phyloP scores from a whole-genome alignment of 2,329 filamentous ascomycete genomes.

The Sclerotinia glacialis region DNA sequence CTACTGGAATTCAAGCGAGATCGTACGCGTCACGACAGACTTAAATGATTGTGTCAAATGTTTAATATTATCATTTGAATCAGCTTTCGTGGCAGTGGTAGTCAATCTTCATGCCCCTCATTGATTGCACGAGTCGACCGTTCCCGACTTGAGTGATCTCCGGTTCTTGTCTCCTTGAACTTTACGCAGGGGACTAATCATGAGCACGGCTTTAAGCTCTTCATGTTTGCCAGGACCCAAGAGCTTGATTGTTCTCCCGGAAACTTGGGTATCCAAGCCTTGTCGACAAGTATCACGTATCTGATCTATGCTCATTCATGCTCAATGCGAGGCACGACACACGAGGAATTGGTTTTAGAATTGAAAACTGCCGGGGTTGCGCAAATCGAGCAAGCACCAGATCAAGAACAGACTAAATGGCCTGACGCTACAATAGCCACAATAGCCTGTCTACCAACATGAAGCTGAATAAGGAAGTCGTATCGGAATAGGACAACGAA shows the following conservation, averaged over 20 bases:
- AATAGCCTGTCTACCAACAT: not conserved
- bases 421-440: not conserved
- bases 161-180: too few relatives aligned
- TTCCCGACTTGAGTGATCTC: not conserved
- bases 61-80: too few relatives aligned
- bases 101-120: not conserved
- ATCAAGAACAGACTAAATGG: not conserved
- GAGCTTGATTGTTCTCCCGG: not conserved
- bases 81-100: not conserved
- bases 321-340: not conserved
- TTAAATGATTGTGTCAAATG: not conserved
- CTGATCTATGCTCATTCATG: not conserved
- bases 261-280: not conserved
- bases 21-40: too few relatives aligned
- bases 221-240: not conserved
- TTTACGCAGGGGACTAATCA: not conserved
- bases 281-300: not conserved
- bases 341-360: not conserved
- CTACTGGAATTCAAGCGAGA: too few relatives aligned
- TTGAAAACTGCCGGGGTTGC: not conserved
- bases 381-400: not conserved
- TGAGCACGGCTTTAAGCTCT: not conserved
- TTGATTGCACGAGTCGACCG: not conserved
- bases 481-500: not conserved
- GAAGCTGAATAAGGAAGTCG: not conserved